A percentile compares a stretch with the other conserved stretches of the same genome.
Conservation (phyloP, 768 basidiomycete genomes). For the Lentinula sp. region DNA sequence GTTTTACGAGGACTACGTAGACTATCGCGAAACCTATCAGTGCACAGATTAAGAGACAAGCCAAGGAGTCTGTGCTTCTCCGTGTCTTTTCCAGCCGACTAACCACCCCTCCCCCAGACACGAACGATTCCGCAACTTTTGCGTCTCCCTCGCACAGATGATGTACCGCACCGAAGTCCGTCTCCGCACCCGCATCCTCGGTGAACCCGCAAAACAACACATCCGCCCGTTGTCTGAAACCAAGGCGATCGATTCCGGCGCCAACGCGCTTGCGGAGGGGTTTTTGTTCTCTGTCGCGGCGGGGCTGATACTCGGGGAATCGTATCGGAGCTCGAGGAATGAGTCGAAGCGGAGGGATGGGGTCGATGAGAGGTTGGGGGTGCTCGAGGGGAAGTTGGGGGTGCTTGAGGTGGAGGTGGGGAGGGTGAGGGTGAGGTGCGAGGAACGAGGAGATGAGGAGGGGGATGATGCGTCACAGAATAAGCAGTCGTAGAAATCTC, state of each 20-base stretch:
- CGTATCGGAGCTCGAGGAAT: conserved; percentile 68
- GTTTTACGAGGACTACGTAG: conserved; percentile 38
- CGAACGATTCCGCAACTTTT: conserved; percentile 63
- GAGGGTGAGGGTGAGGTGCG: conserved; percentile 22
- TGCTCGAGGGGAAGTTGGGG: conserved; percentile 39
- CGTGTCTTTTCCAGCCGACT: background rate
- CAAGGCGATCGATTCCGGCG: conserved; percentile 82
- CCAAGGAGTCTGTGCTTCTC: conserved; percentile 48
- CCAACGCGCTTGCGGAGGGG: conserved; percentile 79
- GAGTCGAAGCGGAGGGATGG: conserved; percentile 64
- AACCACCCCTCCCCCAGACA: conserved; percentile 38
- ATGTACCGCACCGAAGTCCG: conserved; percentile 72
- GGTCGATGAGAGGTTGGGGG: conserved; percentile 68
- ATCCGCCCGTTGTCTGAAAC: conserved; percentile 75
- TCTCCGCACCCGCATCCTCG: conserved; percentile 70
- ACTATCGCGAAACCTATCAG: conserved; percentile 85
- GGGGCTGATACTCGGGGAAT: conserved; percentile 66
- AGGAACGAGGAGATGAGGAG: conserved; percentile 39
- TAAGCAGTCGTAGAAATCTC: no score
- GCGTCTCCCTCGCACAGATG: conserved; percentile 67
- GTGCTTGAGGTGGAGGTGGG: conserved; percentile 32
- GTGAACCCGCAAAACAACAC: conserved; percentile 59
- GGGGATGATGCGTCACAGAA: conserved; percentile 33
- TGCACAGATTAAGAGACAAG: conserved; percentile 60
- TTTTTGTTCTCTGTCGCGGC: conserved; percentile 80